Percentiles rank a stretch among this genome's conserved stretches.
Evolutionary conservation across 495 filamentous ascomycete genomes (phyloP).

Genomic region (Lepraria neglecta): DNA sequence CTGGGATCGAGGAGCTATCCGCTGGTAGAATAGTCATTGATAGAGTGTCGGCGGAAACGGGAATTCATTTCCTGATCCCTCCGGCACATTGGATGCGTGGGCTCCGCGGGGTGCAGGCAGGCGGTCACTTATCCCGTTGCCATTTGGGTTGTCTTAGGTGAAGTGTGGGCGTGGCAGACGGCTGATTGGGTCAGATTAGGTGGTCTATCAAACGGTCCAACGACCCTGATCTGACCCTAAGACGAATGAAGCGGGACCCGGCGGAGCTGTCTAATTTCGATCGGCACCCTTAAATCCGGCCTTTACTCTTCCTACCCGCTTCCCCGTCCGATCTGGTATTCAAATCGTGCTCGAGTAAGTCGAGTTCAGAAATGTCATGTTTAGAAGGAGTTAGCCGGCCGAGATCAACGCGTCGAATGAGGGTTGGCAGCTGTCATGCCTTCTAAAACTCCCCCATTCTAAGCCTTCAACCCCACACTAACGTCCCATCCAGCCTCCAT

Average conservation of each 20-base stretch:
- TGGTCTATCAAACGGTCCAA: not conserved
- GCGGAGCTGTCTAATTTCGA: not conserved
- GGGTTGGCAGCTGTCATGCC: not conserved
- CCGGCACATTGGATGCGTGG: not conserved
- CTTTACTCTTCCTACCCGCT: not conserved
- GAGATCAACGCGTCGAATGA: not conserved
- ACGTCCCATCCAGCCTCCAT: conserved; percentile 87
- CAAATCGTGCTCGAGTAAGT: not conserved
- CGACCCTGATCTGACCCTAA: not conserved
- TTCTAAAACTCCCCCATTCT: too few species aligned
- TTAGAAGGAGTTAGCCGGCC: not conserved
- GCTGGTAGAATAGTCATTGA: too few species aligned
- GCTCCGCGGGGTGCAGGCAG: too few species aligned
- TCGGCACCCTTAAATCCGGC: not conserved
- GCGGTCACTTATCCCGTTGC: too few species aligned
- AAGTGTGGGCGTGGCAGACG: too few species aligned
- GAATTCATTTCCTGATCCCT: not conserved
- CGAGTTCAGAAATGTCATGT: not conserved
- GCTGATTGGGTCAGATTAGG: too few species aligned
- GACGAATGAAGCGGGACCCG: too few species aligned
- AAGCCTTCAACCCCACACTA: not conserved
- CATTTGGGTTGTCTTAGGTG: too few species aligned
- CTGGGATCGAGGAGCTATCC: not conserved
- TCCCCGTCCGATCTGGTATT: not conserved
- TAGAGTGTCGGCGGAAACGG: not conserved